Conservation (phyloP, 805 yeast genomes). For the Kluyveromyces starmeri region DNA sequence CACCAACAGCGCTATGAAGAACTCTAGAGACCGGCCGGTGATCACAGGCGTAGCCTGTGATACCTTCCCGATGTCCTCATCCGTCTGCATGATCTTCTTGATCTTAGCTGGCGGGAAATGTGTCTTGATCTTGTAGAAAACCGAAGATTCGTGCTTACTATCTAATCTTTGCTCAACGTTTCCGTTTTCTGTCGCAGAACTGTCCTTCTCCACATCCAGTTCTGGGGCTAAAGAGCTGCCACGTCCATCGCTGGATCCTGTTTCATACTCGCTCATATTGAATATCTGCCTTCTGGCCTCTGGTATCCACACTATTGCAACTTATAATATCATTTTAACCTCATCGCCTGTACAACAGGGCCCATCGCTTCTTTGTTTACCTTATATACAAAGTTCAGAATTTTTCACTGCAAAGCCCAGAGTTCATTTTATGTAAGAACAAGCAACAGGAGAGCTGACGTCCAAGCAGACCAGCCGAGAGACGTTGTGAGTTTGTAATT, state of each 20-base stretch:
- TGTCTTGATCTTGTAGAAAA: slow-evolving; percentile 47
- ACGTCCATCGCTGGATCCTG: slow-evolving; percentile 4
- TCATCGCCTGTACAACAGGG: too few relatives aligned
- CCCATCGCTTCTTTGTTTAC: too few relatives aligned
- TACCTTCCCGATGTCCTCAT: slow-evolving; percentile 96
- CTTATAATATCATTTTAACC: too few relatives aligned
- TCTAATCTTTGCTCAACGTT: slow-evolving; percentile 12
- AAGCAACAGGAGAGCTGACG: too few relatives aligned
- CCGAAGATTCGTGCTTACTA: too few relatives aligned
- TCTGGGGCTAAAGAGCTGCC: slow-evolving; percentile 2
- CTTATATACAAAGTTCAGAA: too few relatives aligned
- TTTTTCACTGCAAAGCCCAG: too few relatives aligned
- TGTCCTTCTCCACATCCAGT: background rate
- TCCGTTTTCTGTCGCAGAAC: slow-evolving; percentile 1
- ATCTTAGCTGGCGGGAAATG: slow-evolving; percentile 91
- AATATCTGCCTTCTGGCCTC: too few relatives aligned
- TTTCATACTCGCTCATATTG: slow-evolving; percentile 4
- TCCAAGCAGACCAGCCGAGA: background rate
- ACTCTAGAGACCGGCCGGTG: slow-evolving; percentile 89
- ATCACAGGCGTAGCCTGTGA: slow-evolving; percentile 99
- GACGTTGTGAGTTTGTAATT: background rate
- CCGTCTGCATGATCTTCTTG: slow-evolving; percentile 94
- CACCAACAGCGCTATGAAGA: slow-evolving; percentile 82
- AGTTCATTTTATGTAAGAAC: too few relatives aligned
- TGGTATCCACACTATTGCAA: too few relatives aligned